These are phyloP conservation scores for Phytopythium ostracodes DNA, from an alignment of 352 stramenopile genomes.

Conservation along the genomic window DNA sequence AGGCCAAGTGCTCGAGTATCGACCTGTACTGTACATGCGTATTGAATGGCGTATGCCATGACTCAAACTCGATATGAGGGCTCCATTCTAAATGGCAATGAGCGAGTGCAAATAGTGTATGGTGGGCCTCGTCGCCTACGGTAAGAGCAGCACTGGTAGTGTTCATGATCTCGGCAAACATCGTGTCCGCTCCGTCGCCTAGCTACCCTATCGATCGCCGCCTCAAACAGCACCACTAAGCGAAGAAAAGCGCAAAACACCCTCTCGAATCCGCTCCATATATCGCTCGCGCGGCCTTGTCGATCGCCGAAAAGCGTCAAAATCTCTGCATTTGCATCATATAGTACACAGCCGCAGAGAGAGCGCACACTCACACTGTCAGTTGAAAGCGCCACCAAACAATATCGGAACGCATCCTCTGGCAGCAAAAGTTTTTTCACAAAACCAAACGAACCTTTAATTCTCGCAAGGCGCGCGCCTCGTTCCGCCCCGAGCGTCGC, in stretches of 20 bases:
- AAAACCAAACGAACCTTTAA: constrained; percentile 3
- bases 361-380: neutral
- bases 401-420: neutral
- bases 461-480: neutral
- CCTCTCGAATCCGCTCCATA: neutral
- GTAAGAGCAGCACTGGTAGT: neutral
- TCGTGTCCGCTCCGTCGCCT: neutral
- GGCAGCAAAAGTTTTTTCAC: neutral
- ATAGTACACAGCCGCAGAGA: neutral
- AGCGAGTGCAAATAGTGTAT: neutral
- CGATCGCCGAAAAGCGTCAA: neutral
- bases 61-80: too few species aligned
- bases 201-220: neutral
- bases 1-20: neutral
- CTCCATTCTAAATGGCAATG: neutral
- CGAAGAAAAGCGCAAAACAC: neutral
- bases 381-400: neutral
- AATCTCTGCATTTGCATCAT: neutral
- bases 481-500: neutral
- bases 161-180: too few species aligned
- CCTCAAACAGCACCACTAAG: too few species aligned
- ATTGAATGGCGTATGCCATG: constrained; percentile 1
- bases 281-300: neutral
- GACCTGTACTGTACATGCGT: neutral
- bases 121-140: neutral